A percentile compares a stretch with the other conserved stretches of the same genome.
These are phyloP conservation scores for Pythium phragmitis DNA, from an alignment of 352 stramenopile genomes.

Conservation along the genomic window DNA sequence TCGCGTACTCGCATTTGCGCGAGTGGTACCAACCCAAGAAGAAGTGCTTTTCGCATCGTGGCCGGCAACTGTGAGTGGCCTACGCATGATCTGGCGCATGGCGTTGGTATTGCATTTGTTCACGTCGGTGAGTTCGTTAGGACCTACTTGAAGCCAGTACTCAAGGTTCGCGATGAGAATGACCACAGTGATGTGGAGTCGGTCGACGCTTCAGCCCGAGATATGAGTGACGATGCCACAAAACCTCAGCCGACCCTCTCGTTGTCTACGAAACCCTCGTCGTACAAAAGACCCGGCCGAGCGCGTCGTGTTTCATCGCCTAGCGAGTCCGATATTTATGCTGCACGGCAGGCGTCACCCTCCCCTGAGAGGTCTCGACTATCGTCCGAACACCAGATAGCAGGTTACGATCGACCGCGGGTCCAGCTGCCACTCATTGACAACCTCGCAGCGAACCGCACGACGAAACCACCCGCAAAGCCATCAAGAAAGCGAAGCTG, in stretches of 20 bases:
- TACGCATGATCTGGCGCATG: background rate
- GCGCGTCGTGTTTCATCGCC: background rate
- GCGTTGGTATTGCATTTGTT: constrained; percentile 6
- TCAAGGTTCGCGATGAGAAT: constrained; percentile 6
- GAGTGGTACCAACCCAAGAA: constrained; percentile 69
- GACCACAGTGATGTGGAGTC: background rate
- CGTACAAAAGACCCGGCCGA: background rate
- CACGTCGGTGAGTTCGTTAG: constrained; percentile 19
- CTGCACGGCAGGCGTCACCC: background rate
- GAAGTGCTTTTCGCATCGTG: constrained; percentile 58
- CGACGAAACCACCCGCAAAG: background rate
- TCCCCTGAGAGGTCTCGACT: constrained; percentile 1
- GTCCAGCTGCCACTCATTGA: constrained; percentile 1
- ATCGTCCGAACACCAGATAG: background rate
- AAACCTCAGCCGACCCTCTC: constrained; percentile 2
- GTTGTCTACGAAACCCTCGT: constrained; percentile 3
- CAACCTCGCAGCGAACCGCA: background rate
- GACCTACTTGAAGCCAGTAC: constrained; percentile 63
- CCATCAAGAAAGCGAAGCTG: background rate
- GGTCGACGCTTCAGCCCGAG: no score
- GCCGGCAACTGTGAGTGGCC: constrained; percentile 46
- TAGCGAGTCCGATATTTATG: constrained; percentile 7
- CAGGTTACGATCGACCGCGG: background rate
- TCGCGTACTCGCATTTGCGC: constrained; percentile 55
- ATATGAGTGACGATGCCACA: constrained; percentile 1